Evolutionary conservation across 2,329 filamentous ascomycete genomes (phyloP).

Genomic region (Apiospora arundinis): DNA sequence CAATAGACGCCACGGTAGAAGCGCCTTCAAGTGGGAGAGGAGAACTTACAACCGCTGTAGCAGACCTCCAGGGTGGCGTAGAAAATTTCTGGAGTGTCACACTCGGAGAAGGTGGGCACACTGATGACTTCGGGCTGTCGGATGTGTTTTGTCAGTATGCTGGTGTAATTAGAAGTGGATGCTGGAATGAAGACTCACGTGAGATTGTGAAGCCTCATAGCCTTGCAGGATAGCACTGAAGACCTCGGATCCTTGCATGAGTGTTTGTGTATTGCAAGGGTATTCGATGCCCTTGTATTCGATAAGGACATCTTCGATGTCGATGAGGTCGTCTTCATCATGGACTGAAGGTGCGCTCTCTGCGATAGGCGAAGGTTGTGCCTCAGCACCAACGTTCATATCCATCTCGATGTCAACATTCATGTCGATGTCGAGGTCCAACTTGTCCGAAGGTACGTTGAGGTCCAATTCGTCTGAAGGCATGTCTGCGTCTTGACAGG

Average conservation of each 20-base stretch:
- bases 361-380: neutral
- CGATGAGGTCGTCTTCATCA: neutral
- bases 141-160: neutral
- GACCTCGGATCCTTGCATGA: conserved; percentile 3
- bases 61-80: conserved; percentile 12
- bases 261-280: conserved; percentile 2
- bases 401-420: neutral
- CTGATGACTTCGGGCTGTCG: neutral
- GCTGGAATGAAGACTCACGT: neutral
- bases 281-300: neutral
- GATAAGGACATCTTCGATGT: neutral
- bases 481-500: neutral
- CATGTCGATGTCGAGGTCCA: neutral
- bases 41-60: conserved; percentile 9
- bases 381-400: neutral
- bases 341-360: neutral
- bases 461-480: neutral
- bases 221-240: neutral
- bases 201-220: neutral
- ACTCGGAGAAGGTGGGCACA: conserved; percentile 4
- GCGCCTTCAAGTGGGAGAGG: neutral
- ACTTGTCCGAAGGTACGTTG: too few species aligned
- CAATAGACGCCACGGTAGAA: neutral
- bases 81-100: neutral
- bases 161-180: too few species aligned